phyloP scores from a whole-genome alignment of 176 grass and related monocot species.

The Sorghum bicolor region Sorghum_bicolor_NCBIv3 NC_012878.2:5736501-5737000 shows the following conservation, averaged over 20 bases:
- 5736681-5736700: conserved; percentile 48
- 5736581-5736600: conserved; percentile 30
- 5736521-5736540: conserved; percentile 33
- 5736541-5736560: conserved; percentile 33
- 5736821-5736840: conserved; percentile 41
- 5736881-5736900: conserved; percentile 27
- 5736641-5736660: conserved; percentile 34
- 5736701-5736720: conserved; percentile 13
- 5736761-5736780: conserved; percentile 34
- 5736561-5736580: conserved; percentile 31
- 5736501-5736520: conserved; percentile 43
- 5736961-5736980: neutral
- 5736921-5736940: conserved; percentile 5
- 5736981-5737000: conserved; percentile 8
- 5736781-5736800: conserved; percentile 41
- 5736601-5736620: conserved; percentile 35
- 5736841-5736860: conserved; percentile 48
- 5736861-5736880: conserved; percentile 18
- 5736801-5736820: conserved; percentile 36
- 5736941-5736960: neutral
- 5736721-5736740: neutral
- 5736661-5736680: conserved; percentile 40
- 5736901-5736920: conserved; percentile 25
- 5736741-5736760: neutral
- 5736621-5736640: conserved; percentile 21